These are phyloP conservation scores for Filobasidium floriforme DNA, from an alignment of 768 basidiomycete species.

Conservation along the genomic window DNA sequence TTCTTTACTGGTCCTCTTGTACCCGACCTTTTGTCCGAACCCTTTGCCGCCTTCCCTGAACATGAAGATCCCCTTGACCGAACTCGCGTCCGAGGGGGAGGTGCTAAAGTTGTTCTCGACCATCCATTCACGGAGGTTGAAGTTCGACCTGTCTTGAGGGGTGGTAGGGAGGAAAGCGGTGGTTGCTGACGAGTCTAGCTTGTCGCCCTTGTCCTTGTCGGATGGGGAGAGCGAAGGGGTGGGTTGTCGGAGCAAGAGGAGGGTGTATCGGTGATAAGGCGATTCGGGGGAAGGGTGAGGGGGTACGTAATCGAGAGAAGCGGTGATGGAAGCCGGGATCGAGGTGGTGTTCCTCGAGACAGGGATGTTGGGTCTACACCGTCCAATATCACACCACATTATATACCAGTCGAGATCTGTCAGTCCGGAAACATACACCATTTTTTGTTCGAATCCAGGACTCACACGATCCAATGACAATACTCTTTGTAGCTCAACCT, in stretches of 20 bases:
- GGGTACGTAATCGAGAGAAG: slow-evolving; percentile 57
- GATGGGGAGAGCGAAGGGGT: slow-evolving; percentile 25
- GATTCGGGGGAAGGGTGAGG: slow-evolving; percentile 88
- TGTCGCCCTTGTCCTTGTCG: background rate
- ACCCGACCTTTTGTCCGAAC: slow-evolving; percentile 13
- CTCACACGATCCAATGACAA: slow-evolving; percentile 80
- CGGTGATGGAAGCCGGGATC: slow-evolving; percentile 32
- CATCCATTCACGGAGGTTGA: slow-evolving; percentile 23
- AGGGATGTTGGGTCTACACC: slow-evolving; percentile 66
- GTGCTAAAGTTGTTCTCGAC: slow-evolving; percentile 17
- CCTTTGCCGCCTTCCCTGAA: slow-evolving; percentile 24
- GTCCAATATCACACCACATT: background rate
- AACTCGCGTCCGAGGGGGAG: background rate
- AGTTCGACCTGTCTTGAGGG: slow-evolving; percentile 12
- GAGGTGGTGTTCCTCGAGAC: slow-evolving; percentile 53
- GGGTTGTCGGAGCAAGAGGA: slow-evolving; percentile 67
- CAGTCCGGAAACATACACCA: background rate
- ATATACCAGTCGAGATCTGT: slow-evolving; percentile 5
- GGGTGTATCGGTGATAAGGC: slow-evolving; percentile 78
- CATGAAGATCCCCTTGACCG: slow-evolving; percentile 16
- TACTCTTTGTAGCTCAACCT: slow-evolving; percentile 61
- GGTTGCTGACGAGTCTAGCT: background rate
- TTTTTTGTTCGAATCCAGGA: slow-evolving; percentile 22
- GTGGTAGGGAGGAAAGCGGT: slow-evolving; percentile 7
- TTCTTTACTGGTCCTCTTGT: slow-evolving; percentile 19